A percentile compares a stretch with the other conserved stretches of the same genome.
Conservation (phyloP, 345 rosid species). For the Populus tremula region DNA sequence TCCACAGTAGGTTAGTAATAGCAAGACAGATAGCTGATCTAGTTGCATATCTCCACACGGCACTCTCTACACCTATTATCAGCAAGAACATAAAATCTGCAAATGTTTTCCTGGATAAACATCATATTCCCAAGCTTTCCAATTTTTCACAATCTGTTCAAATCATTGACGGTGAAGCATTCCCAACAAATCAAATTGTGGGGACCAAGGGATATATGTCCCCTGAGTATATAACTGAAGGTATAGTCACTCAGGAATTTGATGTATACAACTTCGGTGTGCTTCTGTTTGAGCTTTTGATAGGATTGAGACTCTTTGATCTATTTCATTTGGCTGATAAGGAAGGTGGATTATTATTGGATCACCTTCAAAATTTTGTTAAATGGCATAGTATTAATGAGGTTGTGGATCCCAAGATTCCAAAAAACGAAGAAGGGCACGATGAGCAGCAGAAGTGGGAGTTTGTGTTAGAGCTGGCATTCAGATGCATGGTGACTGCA, state of each 20-base stretch:
- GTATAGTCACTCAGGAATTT: not conserved
- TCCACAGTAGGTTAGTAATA: slow-evolving; percentile 1
- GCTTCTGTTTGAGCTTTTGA: not conserved
- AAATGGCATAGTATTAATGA: not conserved
- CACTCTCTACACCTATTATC: slow-evolving; percentile 1
- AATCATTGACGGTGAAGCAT: not conserved
- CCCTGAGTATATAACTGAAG: not conserved
- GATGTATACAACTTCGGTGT: no score
- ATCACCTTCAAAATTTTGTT: not conserved
- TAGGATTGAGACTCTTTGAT: not conserved
- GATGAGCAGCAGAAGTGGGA: not conserved
- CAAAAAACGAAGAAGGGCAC: not conserved
- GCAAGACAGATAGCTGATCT: slow-evolving; percentile 2
- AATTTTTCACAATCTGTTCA: slow-evolving; percentile 5
- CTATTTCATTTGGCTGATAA: not conserved
- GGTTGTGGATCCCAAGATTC: not conserved
- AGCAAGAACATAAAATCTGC: not conserved
- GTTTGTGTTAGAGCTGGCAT: not conserved
- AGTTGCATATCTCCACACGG: slow-evolving; percentile 9
- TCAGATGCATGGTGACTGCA: not conserved
- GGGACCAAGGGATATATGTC: not conserved
- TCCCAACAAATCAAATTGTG: not conserved
- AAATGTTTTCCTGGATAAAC: slow-evolving; percentile 13
- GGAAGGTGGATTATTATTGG: not conserved
- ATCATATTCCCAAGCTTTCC: not conserved